phyloP scores from a whole-genome alignment of 352 stramenopile genomes.

The Thraustochytrium sp. region DNA sequence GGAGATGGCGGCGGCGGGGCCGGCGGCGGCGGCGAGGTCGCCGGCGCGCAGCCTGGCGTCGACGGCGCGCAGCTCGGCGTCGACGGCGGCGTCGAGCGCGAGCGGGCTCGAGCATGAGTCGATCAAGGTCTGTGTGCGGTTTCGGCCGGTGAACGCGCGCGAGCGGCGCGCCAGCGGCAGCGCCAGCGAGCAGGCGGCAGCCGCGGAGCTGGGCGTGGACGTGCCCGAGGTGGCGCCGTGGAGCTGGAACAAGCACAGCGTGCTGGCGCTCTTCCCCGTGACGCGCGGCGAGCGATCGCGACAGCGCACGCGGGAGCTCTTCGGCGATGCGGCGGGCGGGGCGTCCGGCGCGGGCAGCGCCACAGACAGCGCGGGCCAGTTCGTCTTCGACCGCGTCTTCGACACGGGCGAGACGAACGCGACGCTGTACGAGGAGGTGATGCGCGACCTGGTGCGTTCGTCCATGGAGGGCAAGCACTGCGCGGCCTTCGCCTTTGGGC shows the following conservation, averaged over 20 bases:
- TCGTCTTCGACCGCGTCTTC: constrained; percentile 50
- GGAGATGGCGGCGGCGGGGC: no score
- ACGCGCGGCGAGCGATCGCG: constrained; percentile 3
- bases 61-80: no score
- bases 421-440: constrained; percentile 47
- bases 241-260: constrained; percentile 9
- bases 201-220: background rate
- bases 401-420: constrained; percentile 41
- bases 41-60: no score
- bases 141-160: constrained; percentile 50
- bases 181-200: background rate
- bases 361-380: background rate
- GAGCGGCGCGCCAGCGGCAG: background rate
- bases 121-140: constrained; percentile 57
- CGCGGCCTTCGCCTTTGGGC: constrained; percentile 87
- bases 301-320: background rate
- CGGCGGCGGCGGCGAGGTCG: no score
- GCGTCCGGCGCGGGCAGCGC: background rate
- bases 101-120: constrained; percentile 33
- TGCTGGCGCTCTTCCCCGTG: background rate
- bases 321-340: background rate
- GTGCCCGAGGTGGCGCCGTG: constrained; percentile 3
- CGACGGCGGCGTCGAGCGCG: background rate
- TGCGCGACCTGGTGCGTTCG: constrained; percentile 47
- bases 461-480: constrained; percentile 51